Conservation (phyloP, 148 eudicot genomes). For the Arctostaphylos glauca region DNA sequence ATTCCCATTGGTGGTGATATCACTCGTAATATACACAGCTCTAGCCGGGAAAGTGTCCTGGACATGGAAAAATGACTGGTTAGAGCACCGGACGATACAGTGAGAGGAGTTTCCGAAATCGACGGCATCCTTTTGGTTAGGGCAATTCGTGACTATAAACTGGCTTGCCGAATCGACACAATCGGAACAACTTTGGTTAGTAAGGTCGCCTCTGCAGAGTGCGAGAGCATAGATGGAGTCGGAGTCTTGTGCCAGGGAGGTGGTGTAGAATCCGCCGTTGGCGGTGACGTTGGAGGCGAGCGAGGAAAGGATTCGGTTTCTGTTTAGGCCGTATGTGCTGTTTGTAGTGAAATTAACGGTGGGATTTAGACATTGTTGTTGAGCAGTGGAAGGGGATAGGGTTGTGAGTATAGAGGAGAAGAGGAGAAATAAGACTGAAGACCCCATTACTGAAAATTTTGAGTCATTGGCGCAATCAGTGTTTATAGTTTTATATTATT, state of each 20-base stretch:
- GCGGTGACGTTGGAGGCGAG: constrained; percentile 6
- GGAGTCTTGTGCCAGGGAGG: neutral
- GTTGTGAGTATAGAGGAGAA: neutral
- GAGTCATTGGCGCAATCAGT: neutral
- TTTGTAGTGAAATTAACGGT: neutral
- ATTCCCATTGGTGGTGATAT: neutral
- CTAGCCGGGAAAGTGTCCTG: neutral
- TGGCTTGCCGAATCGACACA: neutral
- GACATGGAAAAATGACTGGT: neutral
- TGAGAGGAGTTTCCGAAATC: neutral
- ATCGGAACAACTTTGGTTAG: neutral
- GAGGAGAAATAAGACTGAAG: neutral
- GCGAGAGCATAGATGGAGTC: constrained; percentile 2
- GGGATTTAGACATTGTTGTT: neutral
- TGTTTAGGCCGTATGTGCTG: constrained; percentile 4
- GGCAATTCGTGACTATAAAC: neutral
- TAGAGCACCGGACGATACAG: neutral
- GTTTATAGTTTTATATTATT: neutral
- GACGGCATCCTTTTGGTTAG: neutral
- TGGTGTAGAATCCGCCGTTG: neutral
- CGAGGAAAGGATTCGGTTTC: neutral
- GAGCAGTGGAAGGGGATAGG: neutral
- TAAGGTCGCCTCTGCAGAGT: neutral
- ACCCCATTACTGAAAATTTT: neutral
- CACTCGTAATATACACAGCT: neutral